A percentile compares a stretch with the other conserved stretches of the same genome.
These are phyloP conservation scores for Amanita rimosa DNA, from an alignment of 768 basidiomycete species.

Conservation along the genomic window DNA sequence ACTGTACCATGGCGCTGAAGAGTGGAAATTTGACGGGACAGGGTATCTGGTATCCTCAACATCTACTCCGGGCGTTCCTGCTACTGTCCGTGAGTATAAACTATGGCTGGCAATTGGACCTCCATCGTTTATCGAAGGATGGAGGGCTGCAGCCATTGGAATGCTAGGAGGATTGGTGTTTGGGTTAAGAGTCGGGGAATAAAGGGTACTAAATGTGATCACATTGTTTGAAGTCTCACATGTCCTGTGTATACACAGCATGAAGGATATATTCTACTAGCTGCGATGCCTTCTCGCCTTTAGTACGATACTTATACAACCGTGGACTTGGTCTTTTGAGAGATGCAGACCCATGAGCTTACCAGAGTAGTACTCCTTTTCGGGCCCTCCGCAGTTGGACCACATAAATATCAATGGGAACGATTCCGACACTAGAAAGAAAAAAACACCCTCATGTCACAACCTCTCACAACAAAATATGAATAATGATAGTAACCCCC, in stretches of 20 bases:
- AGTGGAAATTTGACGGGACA: constrained; percentile 16
- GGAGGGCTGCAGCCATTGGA: constrained; percentile 41
- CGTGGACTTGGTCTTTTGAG: neutral
- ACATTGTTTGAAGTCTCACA: neutral
- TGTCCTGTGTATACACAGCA: neutral
- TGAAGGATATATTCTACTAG: neutral
- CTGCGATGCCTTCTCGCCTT: constrained; percentile 8
- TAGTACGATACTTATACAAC: constrained; percentile 44
- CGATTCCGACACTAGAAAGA: constrained; percentile 57
- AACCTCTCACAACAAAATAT: constrained; percentile 96
- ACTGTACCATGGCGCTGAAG: neutral
- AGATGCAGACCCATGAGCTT: no score
- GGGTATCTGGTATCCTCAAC: constrained; percentile 54
- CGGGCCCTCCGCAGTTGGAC: constrained; percentile 58
- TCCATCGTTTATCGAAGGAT: constrained; percentile 29
- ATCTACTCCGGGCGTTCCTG: constrained; percentile 40
- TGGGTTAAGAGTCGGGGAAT: neutral
- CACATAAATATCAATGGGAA: constrained; percentile 97
- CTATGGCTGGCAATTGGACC: constrained; percentile 20
- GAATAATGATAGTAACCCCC: constrained; percentile 98
- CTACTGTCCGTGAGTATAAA: constrained; percentile 42
- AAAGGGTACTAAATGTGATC: neutral
- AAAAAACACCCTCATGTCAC: constrained; percentile 56
- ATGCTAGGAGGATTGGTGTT: constrained; percentile 12
- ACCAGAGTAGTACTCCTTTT: constrained; percentile 83